Base-by-base conservation (phyloP, 2,329 filamentous ascomycete genomes). In the Blastomyces silverae region DNA sequence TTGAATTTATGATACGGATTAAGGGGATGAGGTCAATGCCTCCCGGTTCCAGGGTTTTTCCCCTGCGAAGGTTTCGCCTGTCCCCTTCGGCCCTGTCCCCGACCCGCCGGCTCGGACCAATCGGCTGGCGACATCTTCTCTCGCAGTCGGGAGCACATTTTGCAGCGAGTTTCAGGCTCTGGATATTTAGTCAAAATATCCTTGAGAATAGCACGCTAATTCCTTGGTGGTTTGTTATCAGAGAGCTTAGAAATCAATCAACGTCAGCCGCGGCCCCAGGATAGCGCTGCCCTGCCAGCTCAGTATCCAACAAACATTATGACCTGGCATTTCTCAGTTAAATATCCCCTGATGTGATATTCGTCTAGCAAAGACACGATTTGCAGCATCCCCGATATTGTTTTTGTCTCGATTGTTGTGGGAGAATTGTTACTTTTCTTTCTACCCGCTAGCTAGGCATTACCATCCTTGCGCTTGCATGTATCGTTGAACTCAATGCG, bases 171-270 rank as follows among this genome's bases (percentile, higher is more conserved):
- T 46, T 46, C 42, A 46, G 42, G 17, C 42, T 46, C 7, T n/a
- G 8, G 5, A 4, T 46, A 20, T 5, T 4, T 46, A 20, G 17
- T 17, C 17, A 46, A 17, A 20, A 17, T 22, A 48, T n/a, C 46
- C 46, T 48, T n/a, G 46, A 46, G 5, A 6, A 48, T n/a, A 48
- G 46, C 10, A 48, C 48, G n/a, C 22, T 52, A 25, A 13, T 25
- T 25, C 22, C 2, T 7, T 48, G n/a, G n/a, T 22, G n/a, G n/a
- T 25, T 52, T 52, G 48, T 52, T 25, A 52, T 52, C 48, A 15
- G n/a, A 6, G 1, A 52, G 48, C 48, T 52, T 52, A 52, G 48
- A 52, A 52, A 52, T 52, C 48, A 52, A 52, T 52, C 22, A 52
- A 28, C 48, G 3, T 3, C 11, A 5, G 22, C 48, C 48, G 13